Conservation (phyloP, 2,329 filamentous ascomycete genomes). For the Xylaria hypoxylon region DNA sequence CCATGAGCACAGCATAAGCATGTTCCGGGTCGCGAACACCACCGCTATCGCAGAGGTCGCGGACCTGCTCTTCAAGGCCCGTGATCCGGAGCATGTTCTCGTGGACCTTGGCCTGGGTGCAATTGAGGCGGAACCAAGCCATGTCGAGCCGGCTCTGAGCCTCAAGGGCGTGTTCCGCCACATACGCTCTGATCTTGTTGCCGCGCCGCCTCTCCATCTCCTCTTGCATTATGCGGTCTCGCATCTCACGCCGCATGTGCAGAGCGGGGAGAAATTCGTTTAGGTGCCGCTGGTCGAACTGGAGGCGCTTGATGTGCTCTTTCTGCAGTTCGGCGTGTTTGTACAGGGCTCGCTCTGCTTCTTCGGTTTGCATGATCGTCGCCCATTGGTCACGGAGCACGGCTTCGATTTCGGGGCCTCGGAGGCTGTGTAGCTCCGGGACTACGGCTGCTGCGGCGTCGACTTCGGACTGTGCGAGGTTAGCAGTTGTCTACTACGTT, state of each 20-base stretch:
- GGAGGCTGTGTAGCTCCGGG: not conserved
- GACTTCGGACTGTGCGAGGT: constrained; percentile 40
- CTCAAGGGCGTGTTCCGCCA: constrained; percentile 33
- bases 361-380: constrained; percentile 19
- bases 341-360: constrained; percentile 16
- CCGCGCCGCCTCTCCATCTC: not conserved
- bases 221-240: constrained; percentile 7
- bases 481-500: too few relatives aligned
- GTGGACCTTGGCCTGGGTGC: constrained; percentile 13
- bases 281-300: constrained; percentile 23
- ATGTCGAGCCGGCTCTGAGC: constrained; percentile 32
- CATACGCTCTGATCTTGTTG: constrained; percentile 22
- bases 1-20: constrained; percentile 32
- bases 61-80: constrained; percentile 19
- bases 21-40: constrained; percentile 31
- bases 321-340: constrained; percentile 27
- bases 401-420: constrained; percentile 14
- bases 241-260: constrained; percentile 25
- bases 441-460: constrained; percentile 21
- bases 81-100: constrained; percentile 15
- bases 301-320: constrained; percentile 21
- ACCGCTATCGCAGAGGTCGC: constrained; percentile 17
- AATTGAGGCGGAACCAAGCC: constrained; percentile 8
- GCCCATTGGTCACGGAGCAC: constrained; percentile 33
- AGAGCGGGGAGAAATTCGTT: constrained; percentile 30